A percentile compares a stretch with the other conserved stretches of the same genome.
phyloP scores from a whole-genome alignment of 352 stramenopile species.

The Pythium dissotocum region DNA sequence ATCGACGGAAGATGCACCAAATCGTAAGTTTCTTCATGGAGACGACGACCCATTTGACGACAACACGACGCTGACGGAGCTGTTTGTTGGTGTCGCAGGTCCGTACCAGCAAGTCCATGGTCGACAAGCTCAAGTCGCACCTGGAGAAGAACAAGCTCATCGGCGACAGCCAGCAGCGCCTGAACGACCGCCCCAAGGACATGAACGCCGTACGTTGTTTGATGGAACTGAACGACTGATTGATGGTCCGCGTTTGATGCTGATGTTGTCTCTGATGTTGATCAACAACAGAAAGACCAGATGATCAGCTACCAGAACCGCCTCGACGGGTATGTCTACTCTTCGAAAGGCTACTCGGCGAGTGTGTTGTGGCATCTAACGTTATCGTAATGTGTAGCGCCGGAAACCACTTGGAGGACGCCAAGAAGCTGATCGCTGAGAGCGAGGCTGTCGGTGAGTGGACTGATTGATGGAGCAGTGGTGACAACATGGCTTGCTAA shows the following conservation, averaged over 20 bases:
- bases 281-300: slow-evolving; percentile 50
- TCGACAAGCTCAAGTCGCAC: slow-evolving; percentile 87
- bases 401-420: slow-evolving; percentile 69
- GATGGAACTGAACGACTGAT: not conserved
- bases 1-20: slow-evolving; percentile 83
- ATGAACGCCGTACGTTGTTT: slow-evolving; percentile 35
- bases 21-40: slow-evolving; percentile 28
- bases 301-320: slow-evolving; percentile 74
- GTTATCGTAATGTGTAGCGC: slow-evolving; percentile 36
- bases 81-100: slow-evolving; percentile 31
- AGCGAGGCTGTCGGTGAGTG: slow-evolving; percentile 60
- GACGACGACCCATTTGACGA: not conserved
- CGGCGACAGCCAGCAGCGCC: slow-evolving; percentile 67
- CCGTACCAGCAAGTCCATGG: slow-evolving; percentile 78
- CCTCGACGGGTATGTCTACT: slow-evolving; percentile 44
- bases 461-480: not conserved
- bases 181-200: slow-evolving; percentile 42
- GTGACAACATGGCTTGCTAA: not conserved
- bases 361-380: not conserved
- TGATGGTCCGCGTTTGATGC: not conserved
- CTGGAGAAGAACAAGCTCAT: slow-evolving; percentile 79
- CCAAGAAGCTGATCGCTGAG: slow-evolving; percentile 64
- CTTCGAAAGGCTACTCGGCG: not conserved
- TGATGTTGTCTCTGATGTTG: not conserved
- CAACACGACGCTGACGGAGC: not conserved